These are phyloP conservation scores for Candida manassasensis DNA, from an alignment of 805 yeast species.

Conservation along the genomic window DNA sequence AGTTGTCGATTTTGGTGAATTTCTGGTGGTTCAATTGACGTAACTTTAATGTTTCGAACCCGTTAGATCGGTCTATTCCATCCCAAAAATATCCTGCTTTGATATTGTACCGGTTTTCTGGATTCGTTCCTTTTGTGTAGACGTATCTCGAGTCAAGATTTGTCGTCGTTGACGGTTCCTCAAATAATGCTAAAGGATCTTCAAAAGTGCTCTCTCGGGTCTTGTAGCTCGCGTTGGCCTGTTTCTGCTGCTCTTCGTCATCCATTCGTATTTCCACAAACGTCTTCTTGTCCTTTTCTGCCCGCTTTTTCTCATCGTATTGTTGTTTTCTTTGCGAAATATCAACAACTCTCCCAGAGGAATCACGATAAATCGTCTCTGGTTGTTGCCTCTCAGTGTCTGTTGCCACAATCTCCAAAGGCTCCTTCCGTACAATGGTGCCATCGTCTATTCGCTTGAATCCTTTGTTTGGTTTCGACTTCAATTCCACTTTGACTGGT, in stretches of 20 bases:
- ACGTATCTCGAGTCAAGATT: slow-evolving; percentile 15
- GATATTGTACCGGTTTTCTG: slow-evolving; percentile 71
- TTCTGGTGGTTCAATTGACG: slow-evolving; percentile 28
- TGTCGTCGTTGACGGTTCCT: slow-evolving; percentile 11
- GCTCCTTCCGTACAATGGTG: slow-evolving; percentile 4
- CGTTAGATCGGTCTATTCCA: slow-evolving; percentile 85
- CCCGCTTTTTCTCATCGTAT: slow-evolving; percentile 19
- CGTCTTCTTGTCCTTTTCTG: slow-evolving; percentile 12
- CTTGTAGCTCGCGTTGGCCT: slow-evolving; percentile 19
- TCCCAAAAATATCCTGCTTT: slow-evolving; percentile 79
- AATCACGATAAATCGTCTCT: slow-evolving; percentile 56
- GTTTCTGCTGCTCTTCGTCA: slow-evolving; percentile 26
- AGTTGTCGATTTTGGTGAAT: slow-evolving; percentile 22
- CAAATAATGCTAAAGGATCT: slow-evolving; percentile 60
- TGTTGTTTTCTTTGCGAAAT: slow-evolving; percentile 23
- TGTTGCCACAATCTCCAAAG: neutral
- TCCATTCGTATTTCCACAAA: slow-evolving; percentile 29
- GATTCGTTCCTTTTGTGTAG: slow-evolving; percentile 46
- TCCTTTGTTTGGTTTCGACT: slow-evolving; percentile 20
- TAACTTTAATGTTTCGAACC: slow-evolving; percentile 69
- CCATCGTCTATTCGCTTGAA: slow-evolving; percentile 36
- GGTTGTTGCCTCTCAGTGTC: slow-evolving; percentile 2
- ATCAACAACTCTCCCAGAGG: slow-evolving; percentile 51
- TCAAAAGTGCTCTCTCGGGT: slow-evolving; percentile 39
- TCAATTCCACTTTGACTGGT: slow-evolving; percentile 20